Evolutionary conservation across 2,329 filamentous ascomycete genomes (phyloP).

Genomic region (Capronia coronata): DNA sequence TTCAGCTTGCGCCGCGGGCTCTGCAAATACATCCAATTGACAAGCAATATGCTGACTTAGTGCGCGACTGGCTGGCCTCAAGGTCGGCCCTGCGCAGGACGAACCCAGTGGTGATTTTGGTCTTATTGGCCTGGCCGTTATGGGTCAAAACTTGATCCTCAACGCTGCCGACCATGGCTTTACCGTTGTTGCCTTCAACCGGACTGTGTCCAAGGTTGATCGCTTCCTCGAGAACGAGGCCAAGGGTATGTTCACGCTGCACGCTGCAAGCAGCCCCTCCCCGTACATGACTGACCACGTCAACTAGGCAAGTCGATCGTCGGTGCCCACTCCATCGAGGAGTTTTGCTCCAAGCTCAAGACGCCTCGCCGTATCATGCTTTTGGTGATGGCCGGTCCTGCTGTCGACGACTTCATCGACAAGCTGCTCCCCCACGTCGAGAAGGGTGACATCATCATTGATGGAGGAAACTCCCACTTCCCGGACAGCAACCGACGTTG

Average conservation of each 20-base stretch:
- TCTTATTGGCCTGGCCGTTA: constrained; percentile 88
- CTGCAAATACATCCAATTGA: constrained; percentile 28
- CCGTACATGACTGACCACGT: background rate
- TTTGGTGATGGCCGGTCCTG: constrained; percentile 95
- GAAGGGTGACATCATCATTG: constrained; percentile 94
- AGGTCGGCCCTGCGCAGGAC: constrained; percentile 56
- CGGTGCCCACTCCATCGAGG: constrained; percentile 85
- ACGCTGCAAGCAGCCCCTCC: background rate
- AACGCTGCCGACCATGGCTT: constrained; percentile 89
- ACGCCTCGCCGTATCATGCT: constrained; percentile 95
- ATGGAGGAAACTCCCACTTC: constrained; percentile 98
- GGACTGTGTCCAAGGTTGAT: constrained; percentile 97
- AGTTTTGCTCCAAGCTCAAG: constrained; percentile 96
- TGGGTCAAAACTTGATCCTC: constrained; percentile 82
- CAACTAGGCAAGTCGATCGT: constrained; percentile 76
- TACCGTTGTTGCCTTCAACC: constrained; percentile 95
- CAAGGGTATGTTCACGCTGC: constrained; percentile 56
- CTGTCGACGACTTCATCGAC: constrained; percentile 98
- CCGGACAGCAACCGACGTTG: constrained; percentile 97
- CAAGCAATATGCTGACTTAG: constrained; percentile 47
- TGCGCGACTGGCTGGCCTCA: constrained; percentile 67
- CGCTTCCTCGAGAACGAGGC: constrained; percentile 84
- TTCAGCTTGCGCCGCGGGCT: background rate
- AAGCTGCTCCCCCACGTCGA: constrained; percentile 77
- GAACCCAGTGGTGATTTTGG: constrained; percentile 71